These are phyloP conservation scores for Pichia heedii DNA, from an alignment of 805 yeast species.

Conservation along the genomic window DNA sequence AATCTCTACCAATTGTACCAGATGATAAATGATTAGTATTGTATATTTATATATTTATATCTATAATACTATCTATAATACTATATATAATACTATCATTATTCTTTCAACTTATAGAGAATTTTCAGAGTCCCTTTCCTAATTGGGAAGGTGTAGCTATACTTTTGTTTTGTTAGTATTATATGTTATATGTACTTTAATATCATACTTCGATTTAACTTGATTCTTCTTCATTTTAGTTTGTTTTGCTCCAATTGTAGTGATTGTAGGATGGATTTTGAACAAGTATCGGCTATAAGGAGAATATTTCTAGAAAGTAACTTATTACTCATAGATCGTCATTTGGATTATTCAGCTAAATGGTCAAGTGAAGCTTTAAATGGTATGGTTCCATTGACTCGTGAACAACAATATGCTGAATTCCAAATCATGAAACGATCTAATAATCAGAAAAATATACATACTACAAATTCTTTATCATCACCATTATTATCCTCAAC, in stretches of 20 bases:
- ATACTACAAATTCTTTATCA: background rate
- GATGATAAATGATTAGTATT: too few relatives aligned
- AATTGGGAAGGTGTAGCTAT: background rate
- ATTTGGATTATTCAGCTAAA: slow-evolving; percentile 13
- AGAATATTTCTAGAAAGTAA: slow-evolving; percentile 4
- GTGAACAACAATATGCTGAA: slow-evolving; percentile 9
- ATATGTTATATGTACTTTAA: background rate
- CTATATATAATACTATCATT: too few relatives aligned
- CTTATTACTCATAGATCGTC: slow-evolving; percentile 1
- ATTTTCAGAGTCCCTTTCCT: background rate
- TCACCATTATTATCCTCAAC: slow-evolving; percentile 7
- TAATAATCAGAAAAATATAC: background rate
- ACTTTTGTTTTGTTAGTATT: background rate
- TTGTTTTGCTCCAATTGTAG: too few relatives aligned
- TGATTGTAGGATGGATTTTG: slow-evolving; percentile 9
- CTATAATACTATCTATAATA: too few relatives aligned
- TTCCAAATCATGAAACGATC: slow-evolving; percentile 5
- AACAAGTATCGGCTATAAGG: slow-evolving; percentile 1
- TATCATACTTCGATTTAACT: too few relatives aligned
- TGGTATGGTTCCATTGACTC: slow-evolving; percentile 6
- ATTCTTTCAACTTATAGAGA: too few relatives aligned
- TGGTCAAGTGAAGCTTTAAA: slow-evolving; percentile 11
- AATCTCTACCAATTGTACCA: background rate
- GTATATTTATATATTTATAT: too few relatives aligned
- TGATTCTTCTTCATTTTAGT: too few relatives aligned